Percentiles rank a stretch among this genome's conserved stretches.
Evolutionary conservation across 805 yeast genomes (phyloP).

Genomic region (Maudiozyma serrabonitensis): DNA sequence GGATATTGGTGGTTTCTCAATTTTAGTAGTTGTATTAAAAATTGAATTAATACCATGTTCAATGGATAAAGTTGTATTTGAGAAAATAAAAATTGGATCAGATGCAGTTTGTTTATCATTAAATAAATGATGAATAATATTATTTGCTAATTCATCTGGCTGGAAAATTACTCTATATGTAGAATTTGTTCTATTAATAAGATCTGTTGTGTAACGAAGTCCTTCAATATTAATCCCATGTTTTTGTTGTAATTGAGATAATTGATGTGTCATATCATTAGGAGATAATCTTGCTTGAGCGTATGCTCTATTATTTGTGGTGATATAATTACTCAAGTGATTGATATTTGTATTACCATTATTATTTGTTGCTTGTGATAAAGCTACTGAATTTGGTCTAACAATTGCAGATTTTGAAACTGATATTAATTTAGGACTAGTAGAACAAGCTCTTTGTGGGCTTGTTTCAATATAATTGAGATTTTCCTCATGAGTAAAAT

Average conservation of each 20-base stretch:
- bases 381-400: background rate
- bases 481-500: background rate
- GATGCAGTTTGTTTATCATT: conserved; percentile 20
- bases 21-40: background rate
- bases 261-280: background rate
- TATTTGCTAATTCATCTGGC: conserved; percentile 23
- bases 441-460: conserved; percentile 12
- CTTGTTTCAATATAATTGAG: background rate
- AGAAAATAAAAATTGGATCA: conserved; percentile 21
- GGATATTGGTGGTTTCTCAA: background rate
- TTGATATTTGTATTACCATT: background rate
- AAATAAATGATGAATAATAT: conserved; percentile 18
- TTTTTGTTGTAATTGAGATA: background rate
- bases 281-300: background rate
- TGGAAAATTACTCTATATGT: conserved; percentile 13
- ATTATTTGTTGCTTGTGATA: background rate
- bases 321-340: background rate
- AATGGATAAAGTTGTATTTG: conserved; percentile 4
- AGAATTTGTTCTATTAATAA: conserved; percentile 2
- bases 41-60: no score
- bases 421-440: conserved; percentile 3
- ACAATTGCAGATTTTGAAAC: background rate
- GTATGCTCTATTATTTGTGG: background rate
- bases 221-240: background rate
- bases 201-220: conserved; percentile 10